Conservation (phyloP, 176 grass and related monocot species). For the Eleusine indica region DNA sequence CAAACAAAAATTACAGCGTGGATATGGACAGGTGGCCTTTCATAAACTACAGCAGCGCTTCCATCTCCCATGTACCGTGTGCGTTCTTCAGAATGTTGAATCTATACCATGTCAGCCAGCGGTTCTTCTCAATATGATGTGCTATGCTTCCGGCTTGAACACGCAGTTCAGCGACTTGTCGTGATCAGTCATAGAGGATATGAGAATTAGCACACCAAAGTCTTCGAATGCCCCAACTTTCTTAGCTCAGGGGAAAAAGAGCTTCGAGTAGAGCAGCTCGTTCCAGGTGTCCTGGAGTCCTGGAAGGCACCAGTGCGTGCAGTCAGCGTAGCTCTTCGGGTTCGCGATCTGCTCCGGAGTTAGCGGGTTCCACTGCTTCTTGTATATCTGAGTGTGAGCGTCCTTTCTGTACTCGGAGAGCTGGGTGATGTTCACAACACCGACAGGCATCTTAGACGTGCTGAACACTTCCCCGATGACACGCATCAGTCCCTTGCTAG, state of each 20-base stretch:
- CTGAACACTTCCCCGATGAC: slow-evolving; percentile 67
- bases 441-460: slow-evolving; percentile 49
- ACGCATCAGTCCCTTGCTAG: slow-evolving; percentile 81
- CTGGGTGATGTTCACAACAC: slow-evolving; percentile 86
- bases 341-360: slow-evolving; percentile 70
- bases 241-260: slow-evolving; percentile 70
- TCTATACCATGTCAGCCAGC: slow-evolving; percentile 34
- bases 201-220: not conserved
- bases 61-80: not conserved
- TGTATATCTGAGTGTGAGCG: slow-evolving; percentile 93
- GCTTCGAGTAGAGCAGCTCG: slow-evolving; percentile 76
- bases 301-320: slow-evolving; percentile 89
- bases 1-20: not conserved
- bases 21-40: slow-evolving; percentile 28
- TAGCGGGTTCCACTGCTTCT: slow-evolving; percentile 83
- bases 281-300: slow-evolving; percentile 98
- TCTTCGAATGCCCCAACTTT: not conserved
- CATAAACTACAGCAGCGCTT: not conserved
- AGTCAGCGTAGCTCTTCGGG: slow-evolving; percentile 86
- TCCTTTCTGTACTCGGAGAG: slow-evolving; percentile 94
- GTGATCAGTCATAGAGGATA: not conserved
- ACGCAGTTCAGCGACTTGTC: not conserved
- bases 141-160: slow-evolving; percentile 12
- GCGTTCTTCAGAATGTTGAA: slow-evolving; percentile 6
- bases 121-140: slow-evolving; percentile 3